A percentile compares a stretch with the other conserved stretches of the same genome.
These are phyloP conservation scores for Malassezia nana DNA, from an alignment of 1,284 basidiomycete species.

Conservation along the genomic window DNA sequence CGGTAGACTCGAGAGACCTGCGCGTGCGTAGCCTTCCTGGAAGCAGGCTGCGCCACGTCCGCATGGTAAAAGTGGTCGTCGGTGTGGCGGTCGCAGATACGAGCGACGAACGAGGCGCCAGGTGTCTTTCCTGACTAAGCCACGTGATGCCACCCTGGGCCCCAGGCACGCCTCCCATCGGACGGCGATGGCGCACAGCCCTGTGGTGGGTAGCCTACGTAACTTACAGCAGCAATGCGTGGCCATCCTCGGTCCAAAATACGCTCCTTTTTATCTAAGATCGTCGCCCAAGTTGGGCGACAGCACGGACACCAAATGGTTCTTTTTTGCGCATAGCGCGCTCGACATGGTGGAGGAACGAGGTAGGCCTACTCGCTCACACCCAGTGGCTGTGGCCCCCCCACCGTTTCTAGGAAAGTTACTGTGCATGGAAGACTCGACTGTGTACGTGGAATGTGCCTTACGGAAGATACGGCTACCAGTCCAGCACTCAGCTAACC, in stretches of 20 bases:
- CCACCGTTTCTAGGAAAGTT: conserved; percentile 14
- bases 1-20: conserved; percentile 16
- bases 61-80: not conserved
- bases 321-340: conserved; percentile 18
- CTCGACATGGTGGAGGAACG: conserved; percentile 19
- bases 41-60: not conserved
- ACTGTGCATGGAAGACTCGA: conserved; percentile 12
- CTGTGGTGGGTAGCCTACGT: not conserved
- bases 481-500: conserved; percentile 13
- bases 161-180: not conserved
- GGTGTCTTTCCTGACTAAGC: conserved; percentile 5
- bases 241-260: not conserved
- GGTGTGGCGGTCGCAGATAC: not conserved
- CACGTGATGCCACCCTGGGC: not conserved
- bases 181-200: not conserved
- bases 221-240: conserved; percentile 11
- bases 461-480: conserved; percentile 17
- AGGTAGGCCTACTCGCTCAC: conserved; percentile 1
- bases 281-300: not conserved
- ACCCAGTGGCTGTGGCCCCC: conserved; percentile 1
- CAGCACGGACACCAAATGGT: conserved; percentile 7
- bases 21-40: conserved; percentile 1
- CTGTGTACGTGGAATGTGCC: conserved; percentile 7
- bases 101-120: too few species aligned
- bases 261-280: conserved; percentile 6